These are phyloP conservation scores for Penicillium parvum DNA, from an alignment of 495 filamentous ascomycete genomes.

Conservation along the genomic window DNA sequence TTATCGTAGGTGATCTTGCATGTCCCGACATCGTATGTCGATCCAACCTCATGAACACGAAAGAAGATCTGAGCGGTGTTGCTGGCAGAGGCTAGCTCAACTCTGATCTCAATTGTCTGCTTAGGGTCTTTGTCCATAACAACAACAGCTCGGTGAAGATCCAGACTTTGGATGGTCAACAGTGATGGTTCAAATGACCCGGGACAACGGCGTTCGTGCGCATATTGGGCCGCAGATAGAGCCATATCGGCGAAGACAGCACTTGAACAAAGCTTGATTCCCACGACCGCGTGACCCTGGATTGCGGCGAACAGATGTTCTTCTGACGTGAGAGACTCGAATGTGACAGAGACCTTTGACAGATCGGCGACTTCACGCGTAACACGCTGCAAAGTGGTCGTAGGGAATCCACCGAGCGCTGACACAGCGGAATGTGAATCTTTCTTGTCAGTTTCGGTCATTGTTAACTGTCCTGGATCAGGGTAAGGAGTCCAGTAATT, in stretches of 20 bases:
- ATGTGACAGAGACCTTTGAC: not conserved
- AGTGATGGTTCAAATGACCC: not conserved
- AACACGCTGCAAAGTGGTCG: not conserved
- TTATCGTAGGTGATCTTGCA: too few species aligned
- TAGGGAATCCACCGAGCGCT: not conserved
- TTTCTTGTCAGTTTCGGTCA: not conserved
- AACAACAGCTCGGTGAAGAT: not conserved
- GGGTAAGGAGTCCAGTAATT: conserved; percentile 40
- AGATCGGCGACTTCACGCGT: not conserved
- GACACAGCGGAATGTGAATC: not conserved
- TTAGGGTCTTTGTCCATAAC: not conserved
- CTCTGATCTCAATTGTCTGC: not conserved
- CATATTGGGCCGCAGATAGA: not conserved
- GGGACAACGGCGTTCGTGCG: not conserved
- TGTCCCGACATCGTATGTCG: too few species aligned
- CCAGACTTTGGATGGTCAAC: not conserved
- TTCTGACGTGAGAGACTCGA: not conserved
- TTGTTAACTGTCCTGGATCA: conserved; percentile 20
- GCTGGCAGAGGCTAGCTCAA: not conserved
- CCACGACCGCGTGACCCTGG: not conserved
- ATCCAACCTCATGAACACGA: too few species aligned
- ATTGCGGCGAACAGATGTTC: not conserved
- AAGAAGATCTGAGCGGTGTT: not conserved
- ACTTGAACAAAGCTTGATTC: not conserved
- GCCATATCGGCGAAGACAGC: not conserved